Evolutionary conservation across 805 yeast genomes (phyloP), one percentile per base, ranked within the genome.

Genomic region (Myxozyma neotropica): DNA sequence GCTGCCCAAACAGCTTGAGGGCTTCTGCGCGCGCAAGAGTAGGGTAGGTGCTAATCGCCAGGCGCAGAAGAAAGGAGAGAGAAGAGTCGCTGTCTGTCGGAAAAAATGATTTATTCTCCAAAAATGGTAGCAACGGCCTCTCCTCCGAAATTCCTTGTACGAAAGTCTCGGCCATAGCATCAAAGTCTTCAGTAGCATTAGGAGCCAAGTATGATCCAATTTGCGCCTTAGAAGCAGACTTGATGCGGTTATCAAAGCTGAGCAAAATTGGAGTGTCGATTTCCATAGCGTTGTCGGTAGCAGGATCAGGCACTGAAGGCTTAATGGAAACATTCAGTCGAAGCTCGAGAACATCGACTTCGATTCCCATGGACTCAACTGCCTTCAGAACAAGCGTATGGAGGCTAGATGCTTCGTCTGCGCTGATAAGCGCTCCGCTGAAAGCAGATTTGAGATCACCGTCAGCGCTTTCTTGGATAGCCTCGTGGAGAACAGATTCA

Each of bases 1-100:
- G 55, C 46, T 29, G 50, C 38, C 49, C 35, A 35, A 72, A 66
- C 10, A 64, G 42, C 21, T 67, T 59, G 17, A 77, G 55, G 0
- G 80, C 76, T 27, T 67, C 64, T 2, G 62, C 67, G 27, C 80
- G 66, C n/a, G 74, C 72, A n/a, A 74, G 59, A 5, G 67, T 67
- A 4, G 78, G 75, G 55, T 69, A 70, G 1, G 74, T 64, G 1
- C 63, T 55, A 7, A 70, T 64, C 63, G 76, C 72, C 6, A 74
- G 61, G 8, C 79, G 70, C 24, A 73, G 66, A 31, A 74, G 64
- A 50, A 77, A 77, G 17, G 66, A 48, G 17, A 62, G n/a, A 3
- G 46, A 47, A 27, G 55, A 47, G 23, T 53, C 64, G 21, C 52
- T 29, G 21, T 55, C 57, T 5, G 42, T 39, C 6, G 58, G 56